Conservation (phyloP, 805 yeast species). For the Ogataea trehalophila region DNA sequence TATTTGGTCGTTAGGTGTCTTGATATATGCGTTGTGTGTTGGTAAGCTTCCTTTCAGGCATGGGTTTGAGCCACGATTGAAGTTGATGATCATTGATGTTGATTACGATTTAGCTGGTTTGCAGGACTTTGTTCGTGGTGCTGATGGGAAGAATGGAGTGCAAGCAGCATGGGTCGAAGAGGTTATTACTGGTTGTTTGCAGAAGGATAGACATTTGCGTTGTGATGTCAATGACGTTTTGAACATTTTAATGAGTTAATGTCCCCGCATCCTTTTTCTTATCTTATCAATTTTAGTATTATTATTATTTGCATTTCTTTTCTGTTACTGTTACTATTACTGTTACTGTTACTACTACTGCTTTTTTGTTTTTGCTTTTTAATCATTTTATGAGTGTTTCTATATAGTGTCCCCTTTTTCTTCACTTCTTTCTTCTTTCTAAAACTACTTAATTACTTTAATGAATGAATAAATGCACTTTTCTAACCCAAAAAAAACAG, state of each 20-base stretch:
- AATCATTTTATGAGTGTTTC: neutral
- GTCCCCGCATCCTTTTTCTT: neutral
- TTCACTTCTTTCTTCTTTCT: neutral
- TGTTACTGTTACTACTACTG: neutral
- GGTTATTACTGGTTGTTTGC: conserved; percentile 50
- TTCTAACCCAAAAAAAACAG: too few species aligned
- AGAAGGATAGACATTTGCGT: conserved; percentile 45
- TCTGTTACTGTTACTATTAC: neutral
- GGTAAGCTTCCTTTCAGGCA: conserved; percentile 82
- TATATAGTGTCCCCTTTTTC: neutral
- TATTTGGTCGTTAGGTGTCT: conserved; percentile 87
- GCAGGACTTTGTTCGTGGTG: too few species aligned
- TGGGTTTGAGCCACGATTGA: conserved; percentile 73
- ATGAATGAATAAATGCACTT: neutral
- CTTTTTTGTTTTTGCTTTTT: neutral
- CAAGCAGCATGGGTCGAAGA: conserved; percentile 8
- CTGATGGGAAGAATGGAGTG: neutral
- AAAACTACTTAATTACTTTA: neutral
- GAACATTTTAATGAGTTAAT: conserved; percentile 2
- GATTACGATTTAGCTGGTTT: conserved; percentile 42
- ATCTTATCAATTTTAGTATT: neutral
- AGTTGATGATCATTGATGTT: conserved; percentile 67
- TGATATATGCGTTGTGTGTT: conserved; percentile 64
- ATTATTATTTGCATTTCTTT: neutral
- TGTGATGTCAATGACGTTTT: conserved; percentile 41